Percentiles rank a stretch among this genome's conserved stretches.
Evolutionary conservation across 164 flowering plant genomes (phyloP).

Genomic region (Vitis amurensis): DNA sequence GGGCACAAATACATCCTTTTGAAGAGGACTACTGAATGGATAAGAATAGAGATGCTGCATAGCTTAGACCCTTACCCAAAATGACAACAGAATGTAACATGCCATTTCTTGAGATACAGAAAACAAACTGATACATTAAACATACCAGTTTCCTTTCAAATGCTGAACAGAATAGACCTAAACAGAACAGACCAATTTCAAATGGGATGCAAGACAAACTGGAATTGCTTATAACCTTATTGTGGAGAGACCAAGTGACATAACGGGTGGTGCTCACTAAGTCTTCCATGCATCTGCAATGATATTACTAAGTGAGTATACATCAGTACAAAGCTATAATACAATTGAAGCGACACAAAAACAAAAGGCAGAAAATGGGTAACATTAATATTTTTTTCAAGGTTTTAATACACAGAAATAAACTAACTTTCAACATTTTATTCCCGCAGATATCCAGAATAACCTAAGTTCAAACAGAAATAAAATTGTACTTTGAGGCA

Average conservation of each 20-base stretch:
- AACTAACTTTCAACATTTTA: too few species aligned
- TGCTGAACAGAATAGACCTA: not conserved
- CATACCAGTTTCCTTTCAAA: not conserved
- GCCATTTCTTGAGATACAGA: not conserved
- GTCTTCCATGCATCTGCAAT: conserved; percentile 89
- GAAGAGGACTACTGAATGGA: too few species aligned
- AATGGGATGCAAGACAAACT: not conserved
- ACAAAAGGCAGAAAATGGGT: too few species aligned
- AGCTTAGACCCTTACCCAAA: too few species aligned
- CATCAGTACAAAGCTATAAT: conserved; percentile 7
- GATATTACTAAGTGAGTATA: not conserved
- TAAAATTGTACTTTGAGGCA: too few species aligned
- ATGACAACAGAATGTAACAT: not conserved
- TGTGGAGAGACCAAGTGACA: conserved; percentile 97
- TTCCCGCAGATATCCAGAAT: too few species aligned
- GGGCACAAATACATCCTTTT: too few species aligned
- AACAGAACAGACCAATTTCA: not conserved
- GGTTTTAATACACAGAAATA: too few species aligned
- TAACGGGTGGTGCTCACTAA: conserved; percentile 85
- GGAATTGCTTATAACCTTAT: conserved; percentile 57
- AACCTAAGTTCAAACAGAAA: too few species aligned
- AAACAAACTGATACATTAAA: not conserved
- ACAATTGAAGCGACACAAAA: too few species aligned
- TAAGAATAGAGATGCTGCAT: too few species aligned
- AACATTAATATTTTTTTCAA: too few species aligned